These are phyloP conservation scores for Crithidia expoeki DNA, from an alignment of 208 protist species.

Conservation along the genomic window DNA sequence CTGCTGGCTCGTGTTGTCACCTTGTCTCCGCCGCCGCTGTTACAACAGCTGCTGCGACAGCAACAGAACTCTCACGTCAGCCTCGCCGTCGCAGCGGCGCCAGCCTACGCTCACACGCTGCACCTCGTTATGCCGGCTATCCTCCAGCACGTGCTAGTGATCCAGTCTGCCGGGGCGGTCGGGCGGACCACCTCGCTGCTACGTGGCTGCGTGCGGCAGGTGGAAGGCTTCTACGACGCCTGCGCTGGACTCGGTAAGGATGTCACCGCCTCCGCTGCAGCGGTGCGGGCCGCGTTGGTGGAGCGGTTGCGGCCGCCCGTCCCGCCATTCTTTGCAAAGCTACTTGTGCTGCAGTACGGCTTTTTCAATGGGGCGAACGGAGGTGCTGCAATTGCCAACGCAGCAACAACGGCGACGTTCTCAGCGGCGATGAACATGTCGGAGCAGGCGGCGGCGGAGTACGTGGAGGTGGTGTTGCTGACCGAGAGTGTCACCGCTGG, in stretches of 20 bases:
- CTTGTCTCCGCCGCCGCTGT: conserved; percentile 11
- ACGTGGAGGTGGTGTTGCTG: conserved; percentile 26
- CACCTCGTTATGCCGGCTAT: conserved; percentile 36
- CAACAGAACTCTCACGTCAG: neutral
- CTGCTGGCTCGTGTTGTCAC: conserved; percentile 26
- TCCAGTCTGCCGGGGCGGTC: conserved; percentile 24
- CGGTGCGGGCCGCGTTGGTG: neutral
- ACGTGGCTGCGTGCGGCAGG: conserved; percentile 37
- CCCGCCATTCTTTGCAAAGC: conserved; percentile 23
- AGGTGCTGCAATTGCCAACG: neutral
- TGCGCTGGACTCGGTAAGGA: conserved; percentile 18
- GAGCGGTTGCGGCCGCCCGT: conserved; percentile 28
- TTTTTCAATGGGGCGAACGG: neutral
- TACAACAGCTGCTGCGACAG: conserved; percentile 13
- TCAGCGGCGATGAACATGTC: conserved; percentile 11
- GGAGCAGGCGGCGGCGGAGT: conserved; percentile 19
- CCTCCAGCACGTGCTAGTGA: conserved; percentile 32
- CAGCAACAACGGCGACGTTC: neutral
- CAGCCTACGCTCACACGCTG: conserved; percentile 30
- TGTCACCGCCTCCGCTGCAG: conserved; percentile 1
- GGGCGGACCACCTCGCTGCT: conserved; percentile 28
- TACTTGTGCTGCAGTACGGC: conserved; percentile 32
- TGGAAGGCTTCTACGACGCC: conserved; percentile 33
- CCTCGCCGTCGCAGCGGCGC: conserved; percentile 7
- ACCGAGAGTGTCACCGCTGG: neutral